Evolutionary conservation across 768 basidiomycete genomes (phyloP), one percentile per base, ranked within the genome.

Genomic region (Lentinula aciculospora): DNA sequence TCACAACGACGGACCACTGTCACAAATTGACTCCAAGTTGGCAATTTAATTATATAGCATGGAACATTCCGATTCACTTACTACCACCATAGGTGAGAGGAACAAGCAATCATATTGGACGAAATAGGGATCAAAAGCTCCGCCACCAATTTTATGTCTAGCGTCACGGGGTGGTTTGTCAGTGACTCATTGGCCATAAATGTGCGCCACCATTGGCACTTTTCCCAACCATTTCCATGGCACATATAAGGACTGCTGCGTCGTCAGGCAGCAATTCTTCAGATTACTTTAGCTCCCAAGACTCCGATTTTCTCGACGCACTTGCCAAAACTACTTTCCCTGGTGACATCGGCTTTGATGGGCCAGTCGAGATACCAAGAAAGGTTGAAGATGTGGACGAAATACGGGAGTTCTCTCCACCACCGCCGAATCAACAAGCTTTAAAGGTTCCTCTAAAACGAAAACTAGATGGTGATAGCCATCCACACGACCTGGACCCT

Each of bases 271-370:
- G 63, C 55, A 69, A 63, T 50, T 83, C 82, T 9, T 80, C 81
- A 0, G 82, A 84, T 60, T 80, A 81, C 65, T 85, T 76, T 60
- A 77, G 73, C 23, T 74, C 80, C 40, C 81, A 85, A 48, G 81
- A 85, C 59, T 70, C 81, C 17, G 72, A 75, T 25, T 82, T 82
- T 60, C 66, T 84, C 37, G 70, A 77, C 53, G 81, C 79, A 4
- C 74, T 86, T 25, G 65, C 71, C 32, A 70, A 68, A 21, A 67
- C 73, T 1, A 70, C 72, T 37, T 69, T 85, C 49, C 80, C 82
- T 19, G 83, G 81, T 4, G 82, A 83, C 65, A 27, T 60, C n/a
- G 48, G 58, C 19, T 49, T 61, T 31, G 50, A 56, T 39, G 57
- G 60, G 1, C 58, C 58, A 25, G 60, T 67, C 4, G 65, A 68